phyloP scores from a whole-genome alignment of 2,329 filamentous ascomycete genomes.

The Triangularia setosa region DNA sequence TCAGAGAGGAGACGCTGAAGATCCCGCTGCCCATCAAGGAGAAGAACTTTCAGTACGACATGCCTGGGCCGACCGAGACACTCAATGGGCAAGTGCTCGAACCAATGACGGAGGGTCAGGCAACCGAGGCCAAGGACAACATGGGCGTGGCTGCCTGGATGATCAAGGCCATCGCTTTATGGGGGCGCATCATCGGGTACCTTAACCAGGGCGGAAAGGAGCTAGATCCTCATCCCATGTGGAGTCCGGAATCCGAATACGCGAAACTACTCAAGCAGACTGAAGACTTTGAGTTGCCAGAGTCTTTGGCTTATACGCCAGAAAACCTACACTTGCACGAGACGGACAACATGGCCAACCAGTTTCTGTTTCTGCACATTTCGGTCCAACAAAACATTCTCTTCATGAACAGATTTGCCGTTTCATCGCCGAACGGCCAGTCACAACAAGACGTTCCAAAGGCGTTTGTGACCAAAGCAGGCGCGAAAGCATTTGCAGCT shows the following conservation, averaged over 20 bases:
- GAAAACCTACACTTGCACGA: conserved; percentile 84
- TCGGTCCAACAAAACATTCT: conserved; percentile 84
- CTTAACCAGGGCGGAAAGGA: conserved; percentile 87
- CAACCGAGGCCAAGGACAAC: conserved; percentile 68
- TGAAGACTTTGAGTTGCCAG: conserved; percentile 69
- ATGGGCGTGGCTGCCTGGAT: conserved; percentile 95
- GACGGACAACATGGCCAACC: conserved; percentile 80
- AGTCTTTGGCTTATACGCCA: conserved; percentile 65
- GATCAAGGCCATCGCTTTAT: conserved; percentile 77
- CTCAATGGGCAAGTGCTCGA: conserved; percentile 68
- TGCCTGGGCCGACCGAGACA: conserved; percentile 81
- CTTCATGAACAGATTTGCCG: conserved; percentile 84
- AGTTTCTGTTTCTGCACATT: conserved; percentile 90
- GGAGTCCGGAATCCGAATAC: conserved; percentile 77
- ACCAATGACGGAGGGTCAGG: conserved; percentile 56
- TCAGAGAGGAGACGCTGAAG: conserved; percentile 82
- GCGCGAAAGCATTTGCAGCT: conserved; percentile 72
- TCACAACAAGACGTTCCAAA: conserved; percentile 68
- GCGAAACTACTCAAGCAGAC: conserved; percentile 65
- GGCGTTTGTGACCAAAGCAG: conserved; percentile 71
- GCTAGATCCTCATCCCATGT: conserved; percentile 71
- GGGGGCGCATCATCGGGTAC: conserved; percentile 87
- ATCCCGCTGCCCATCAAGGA: conserved; percentile 91
- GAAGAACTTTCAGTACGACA: conserved; percentile 83
- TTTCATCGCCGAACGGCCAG: conserved; percentile 64